A percentile compares a stretch with the other conserved stretches of the same genome.
Conservation (phyloP, 1,284 basidiomycete genomes). For the Ustilago trichophora region DNA sequence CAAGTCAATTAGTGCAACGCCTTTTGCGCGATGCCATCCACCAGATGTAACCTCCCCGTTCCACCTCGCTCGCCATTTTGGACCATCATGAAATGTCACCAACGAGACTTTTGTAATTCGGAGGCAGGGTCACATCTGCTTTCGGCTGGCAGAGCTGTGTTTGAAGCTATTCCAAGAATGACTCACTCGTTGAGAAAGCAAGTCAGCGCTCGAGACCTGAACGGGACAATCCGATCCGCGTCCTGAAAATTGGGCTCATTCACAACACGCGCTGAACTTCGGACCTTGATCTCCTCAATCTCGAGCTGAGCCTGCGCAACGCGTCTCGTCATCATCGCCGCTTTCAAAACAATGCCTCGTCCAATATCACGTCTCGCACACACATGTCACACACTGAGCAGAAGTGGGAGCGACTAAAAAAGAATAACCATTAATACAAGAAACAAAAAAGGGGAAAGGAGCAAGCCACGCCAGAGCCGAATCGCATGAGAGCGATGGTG, state of each 20-base stretch:
- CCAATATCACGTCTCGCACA: no score
- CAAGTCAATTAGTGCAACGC: constrained; percentile 47
- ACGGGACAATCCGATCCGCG: constrained; percentile 7
- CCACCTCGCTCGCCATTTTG: no score
- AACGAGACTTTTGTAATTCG: no score
- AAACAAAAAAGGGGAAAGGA: constrained; percentile 33
- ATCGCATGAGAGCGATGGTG: constrained; percentile 5
- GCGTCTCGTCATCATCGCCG: constrained; percentile 3
- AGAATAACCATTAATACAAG: constrained; percentile 50
- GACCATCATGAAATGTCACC: no score
- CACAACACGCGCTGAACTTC: constrained; percentile 9
- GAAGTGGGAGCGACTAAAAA: constrained; percentile 22
- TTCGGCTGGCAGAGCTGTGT: no score
- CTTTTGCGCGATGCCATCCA: constrained; percentile 3
- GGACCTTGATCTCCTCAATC: no score
- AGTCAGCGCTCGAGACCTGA: no score
- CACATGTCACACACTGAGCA: not conserved
- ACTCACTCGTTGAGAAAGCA: no score
- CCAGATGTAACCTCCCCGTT: no score
- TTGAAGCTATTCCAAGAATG: no score
- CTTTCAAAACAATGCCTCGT: no score
- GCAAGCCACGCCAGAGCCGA: constrained; percentile 17
- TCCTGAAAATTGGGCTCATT: constrained; percentile 3
- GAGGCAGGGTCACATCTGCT: not conserved
- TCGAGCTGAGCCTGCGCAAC: no score